phyloP scores from a whole-genome alignment of 169 alveolate genomes.

The Plasmodium berghei region DNA sequence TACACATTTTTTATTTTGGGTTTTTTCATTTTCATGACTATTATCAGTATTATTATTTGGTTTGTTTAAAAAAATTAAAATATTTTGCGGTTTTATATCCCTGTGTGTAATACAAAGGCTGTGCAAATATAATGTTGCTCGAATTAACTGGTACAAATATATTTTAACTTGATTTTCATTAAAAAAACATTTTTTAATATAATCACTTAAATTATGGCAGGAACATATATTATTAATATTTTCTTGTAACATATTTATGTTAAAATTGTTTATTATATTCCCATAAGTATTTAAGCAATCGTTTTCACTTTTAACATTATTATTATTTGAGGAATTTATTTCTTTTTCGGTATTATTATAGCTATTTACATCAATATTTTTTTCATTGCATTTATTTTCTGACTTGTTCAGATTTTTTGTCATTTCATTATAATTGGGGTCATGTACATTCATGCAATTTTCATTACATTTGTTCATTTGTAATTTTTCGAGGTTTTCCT shows the following conservation, averaged over 20 bases:
- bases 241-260: constrained; percentile 23
- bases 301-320: not conserved
- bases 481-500: not conserved
- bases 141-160: constrained; percentile 94
- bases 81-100: constrained; percentile 99
- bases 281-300: not conserved
- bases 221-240: constrained; percentile 31
- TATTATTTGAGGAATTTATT: not conserved
- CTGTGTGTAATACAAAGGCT: constrained; percentile 97
- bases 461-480: not conserved
- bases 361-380: not conserved
- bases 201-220: constrained; percentile 46
- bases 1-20: constrained; percentile 17
- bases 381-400: not conserved
- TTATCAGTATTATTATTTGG: not conserved
- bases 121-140: constrained; percentile 97
- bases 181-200: constrained; percentile 41
- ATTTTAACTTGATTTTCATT: constrained; percentile 87
- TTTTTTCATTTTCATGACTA: not conserved
- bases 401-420: not conserved
- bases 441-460: not conserved
- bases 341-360: not conserved
- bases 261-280: constrained; percentile 14
- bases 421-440: not conserved
- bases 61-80: constrained; percentile 88